phyloP scores from a whole-genome alignment of 129 eudicot genomes.

The Flaveria robusta region DNA sequence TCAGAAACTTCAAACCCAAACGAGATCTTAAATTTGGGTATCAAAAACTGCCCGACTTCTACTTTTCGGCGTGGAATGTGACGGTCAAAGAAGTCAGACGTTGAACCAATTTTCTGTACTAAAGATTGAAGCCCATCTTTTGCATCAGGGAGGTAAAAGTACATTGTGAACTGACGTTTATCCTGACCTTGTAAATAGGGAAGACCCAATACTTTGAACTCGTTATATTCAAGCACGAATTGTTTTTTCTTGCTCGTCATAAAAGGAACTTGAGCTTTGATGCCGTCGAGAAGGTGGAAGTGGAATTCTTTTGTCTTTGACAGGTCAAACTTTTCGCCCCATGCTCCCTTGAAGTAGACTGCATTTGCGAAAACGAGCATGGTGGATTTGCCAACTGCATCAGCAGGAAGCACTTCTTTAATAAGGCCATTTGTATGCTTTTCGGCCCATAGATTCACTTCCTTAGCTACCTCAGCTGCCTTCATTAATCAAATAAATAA shows the following conservation, averaged over 20 bases:
- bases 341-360: slow-evolving; percentile 53
- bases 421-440: slow-evolving; percentile 27
- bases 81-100: no score
- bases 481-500: background rate
- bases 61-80: no score
- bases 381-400: background rate
- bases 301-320: slow-evolving; percentile 27
- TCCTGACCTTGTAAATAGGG: no score
- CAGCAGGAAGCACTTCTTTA: background rate
- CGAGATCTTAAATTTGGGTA: slow-evolving; percentile 12
- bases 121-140: no score
- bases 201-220: no score
- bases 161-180: no score
- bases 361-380: slow-evolving; percentile 43
- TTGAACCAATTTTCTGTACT: no score
- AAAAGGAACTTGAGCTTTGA: slow-evolving; percentile 42
- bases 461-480: background rate
- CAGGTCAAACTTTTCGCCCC: slow-evolving; percentile 37
- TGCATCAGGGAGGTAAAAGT: no score
- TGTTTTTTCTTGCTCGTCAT: slow-evolving; percentile 45
- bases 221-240: no score
- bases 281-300: slow-evolving; percentile 44
- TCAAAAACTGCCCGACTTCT: background rate
- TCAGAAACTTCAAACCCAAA: slow-evolving; percentile 1
- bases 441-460: slow-evolving; percentile 26